These are phyloP conservation scores for Wickerhamomyces sp. DNA, from an alignment of 1,139 yeast species.

Conservation along the genomic window DNA sequence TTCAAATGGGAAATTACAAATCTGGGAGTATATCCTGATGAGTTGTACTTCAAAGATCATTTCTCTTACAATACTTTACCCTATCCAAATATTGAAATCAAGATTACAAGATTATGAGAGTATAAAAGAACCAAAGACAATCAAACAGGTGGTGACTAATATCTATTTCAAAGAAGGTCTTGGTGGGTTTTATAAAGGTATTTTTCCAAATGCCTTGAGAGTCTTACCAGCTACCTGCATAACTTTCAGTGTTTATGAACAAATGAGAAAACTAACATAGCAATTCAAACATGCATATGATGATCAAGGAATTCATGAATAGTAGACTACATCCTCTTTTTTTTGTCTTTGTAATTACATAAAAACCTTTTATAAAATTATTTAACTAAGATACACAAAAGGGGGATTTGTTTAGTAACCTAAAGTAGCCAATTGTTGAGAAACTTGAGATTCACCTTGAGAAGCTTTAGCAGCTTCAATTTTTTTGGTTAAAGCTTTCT, in stretches of 20 bases:
- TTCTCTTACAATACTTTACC: conserved; percentile 70
- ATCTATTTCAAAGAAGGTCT: conserved; percentile 45
- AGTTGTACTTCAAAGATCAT: conserved; percentile 67
- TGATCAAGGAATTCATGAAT: no score
- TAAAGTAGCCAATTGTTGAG: conserved; percentile 76
- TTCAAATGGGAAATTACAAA: conserved; percentile 31
- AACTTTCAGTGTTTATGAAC: conserved; percentile 64
- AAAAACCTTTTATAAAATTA: conserved; percentile 8
- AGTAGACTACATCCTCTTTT: no score
- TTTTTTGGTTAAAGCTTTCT: conserved; percentile 95
- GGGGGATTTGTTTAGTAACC: conserved; percentile 57
- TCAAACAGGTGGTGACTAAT: conserved; percentile 44
- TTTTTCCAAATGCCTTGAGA: conserved; percentile 52
- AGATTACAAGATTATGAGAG: conserved; percentile 58
- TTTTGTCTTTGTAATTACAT: conserved; percentile 7
- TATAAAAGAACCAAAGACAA: conserved; percentile 28
- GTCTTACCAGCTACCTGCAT: conserved; percentile 75
- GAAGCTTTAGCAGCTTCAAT: conserved; percentile 76
- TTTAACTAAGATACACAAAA: conserved; percentile 14
- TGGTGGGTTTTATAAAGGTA: conserved; percentile 72
- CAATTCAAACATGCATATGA: background rate
- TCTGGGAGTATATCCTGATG: conserved; percentile 54
- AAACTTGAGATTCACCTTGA: conserved; percentile 63
- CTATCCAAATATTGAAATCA: conserved; percentile 78
- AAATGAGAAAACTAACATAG: conserved; percentile 25